These are phyloP conservation scores for Zostera marina DNA, from an alignment of 116 monocot genomes.

Conservation along the genomic window DNA sequence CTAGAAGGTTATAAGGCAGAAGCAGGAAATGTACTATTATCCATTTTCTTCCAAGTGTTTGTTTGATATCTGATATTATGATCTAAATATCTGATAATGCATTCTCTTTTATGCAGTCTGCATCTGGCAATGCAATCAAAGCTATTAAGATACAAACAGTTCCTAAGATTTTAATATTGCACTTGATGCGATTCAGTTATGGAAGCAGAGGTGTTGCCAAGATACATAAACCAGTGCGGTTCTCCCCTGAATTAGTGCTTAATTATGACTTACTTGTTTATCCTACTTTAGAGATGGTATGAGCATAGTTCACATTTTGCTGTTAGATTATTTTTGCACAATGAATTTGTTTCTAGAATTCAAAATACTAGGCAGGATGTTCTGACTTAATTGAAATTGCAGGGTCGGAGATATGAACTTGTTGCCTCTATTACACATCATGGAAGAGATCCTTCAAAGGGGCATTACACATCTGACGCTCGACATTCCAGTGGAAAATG, in stretches of 20 bases:
- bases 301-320: background rate
- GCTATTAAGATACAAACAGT: slow-evolving; percentile 71
- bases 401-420: slow-evolving; percentile 67
- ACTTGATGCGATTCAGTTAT: slow-evolving; percentile 95
- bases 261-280: slow-evolving; percentile 63
- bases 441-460: slow-evolving; percentile 64
- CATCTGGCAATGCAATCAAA: slow-evolving; percentile 62
- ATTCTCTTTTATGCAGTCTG: slow-evolving; percentile 42
- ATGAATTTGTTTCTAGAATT: too few species aligned
- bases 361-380: background rate
- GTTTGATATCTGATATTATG: background rate
- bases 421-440: slow-evolving; percentile 76
- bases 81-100: background rate
- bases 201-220: slow-evolving; percentile 72
- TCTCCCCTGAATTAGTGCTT: slow-evolving; percentile 66
- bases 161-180: slow-evolving; percentile 77
- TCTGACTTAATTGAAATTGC: background rate
- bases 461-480: slow-evolving; percentile 72
- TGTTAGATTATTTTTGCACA: too few species aligned
- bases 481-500: slow-evolving; percentile 41
- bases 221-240: slow-evolving; percentile 61
- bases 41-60: background rate
- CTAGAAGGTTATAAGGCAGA: slow-evolving; percentile 85
- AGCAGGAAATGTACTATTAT: slow-evolving; percentile 54
- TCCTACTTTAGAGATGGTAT: slow-evolving; percentile 52